These are phyloP conservation scores for Volvox africanus DNA, from an alignment of 139 green algal species.

Conservation along the genomic window DNA sequence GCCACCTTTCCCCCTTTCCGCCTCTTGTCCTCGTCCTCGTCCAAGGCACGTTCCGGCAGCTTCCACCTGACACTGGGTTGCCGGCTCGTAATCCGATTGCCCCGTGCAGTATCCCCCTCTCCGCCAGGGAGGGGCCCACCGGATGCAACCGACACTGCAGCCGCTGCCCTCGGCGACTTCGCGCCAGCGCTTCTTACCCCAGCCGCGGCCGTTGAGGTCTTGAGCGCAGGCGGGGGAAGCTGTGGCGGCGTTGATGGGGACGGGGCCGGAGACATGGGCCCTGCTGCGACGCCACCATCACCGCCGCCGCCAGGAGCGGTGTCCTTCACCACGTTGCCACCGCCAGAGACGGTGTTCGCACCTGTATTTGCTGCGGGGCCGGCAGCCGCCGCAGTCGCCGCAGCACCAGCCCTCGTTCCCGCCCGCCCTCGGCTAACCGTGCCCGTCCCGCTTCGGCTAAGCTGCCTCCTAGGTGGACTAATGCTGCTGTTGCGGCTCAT, in stretches of 20 bases:
- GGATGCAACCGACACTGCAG: neutral
- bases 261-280: no score
- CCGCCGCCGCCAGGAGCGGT: neutral
- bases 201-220: neutral
- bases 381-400: no score
- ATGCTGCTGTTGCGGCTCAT: neutral
- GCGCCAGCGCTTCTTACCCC: no score
- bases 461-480: neutral
- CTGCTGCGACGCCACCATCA: neutral
- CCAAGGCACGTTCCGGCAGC: neutral
- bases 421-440: neutral
- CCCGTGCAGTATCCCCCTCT: no score
- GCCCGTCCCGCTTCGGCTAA: neutral
- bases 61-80: constrained; percentile 3
- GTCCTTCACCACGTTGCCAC: neutral
- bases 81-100: neutral
- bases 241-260: no score
- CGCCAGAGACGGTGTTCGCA: neutral
- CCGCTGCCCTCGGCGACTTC: neutral
- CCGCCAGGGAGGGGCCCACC: no score
- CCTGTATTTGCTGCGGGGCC: neutral
- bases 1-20: neutral
- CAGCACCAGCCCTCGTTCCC: neutral
- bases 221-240: neutral
- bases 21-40: neutral